A percentile compares a stretch with the other conserved stretches of the same genome.
phyloP scores from a whole-genome alignment of 202 grass and related monocot genomes.

The Hordeum pubiflorum region DNA sequence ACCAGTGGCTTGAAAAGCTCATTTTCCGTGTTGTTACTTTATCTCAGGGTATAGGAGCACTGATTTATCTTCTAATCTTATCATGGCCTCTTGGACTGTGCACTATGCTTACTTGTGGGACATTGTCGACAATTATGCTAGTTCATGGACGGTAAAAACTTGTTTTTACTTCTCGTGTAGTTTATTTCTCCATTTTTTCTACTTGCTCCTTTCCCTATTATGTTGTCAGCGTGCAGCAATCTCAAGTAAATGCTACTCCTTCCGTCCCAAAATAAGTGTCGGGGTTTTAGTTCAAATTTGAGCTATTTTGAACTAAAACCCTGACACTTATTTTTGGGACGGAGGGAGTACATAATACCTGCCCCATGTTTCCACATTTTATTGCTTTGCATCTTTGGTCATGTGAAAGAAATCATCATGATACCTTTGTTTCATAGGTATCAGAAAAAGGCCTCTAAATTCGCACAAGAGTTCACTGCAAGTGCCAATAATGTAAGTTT shows the following conservation, averaged over 20 bases:
- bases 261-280: too few species aligned
- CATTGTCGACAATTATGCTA: slow-evolving; percentile 76
- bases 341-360: neutral
- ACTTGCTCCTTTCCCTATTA: neutral
- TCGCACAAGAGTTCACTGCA: slow-evolving; percentile 83
- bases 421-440: slow-evolving; percentile 51
- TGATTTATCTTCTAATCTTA: slow-evolving; percentile 86
- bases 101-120: slow-evolving; percentile 72
- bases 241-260: neutral
- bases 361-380: slow-evolving; percentile 9
- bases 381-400: slow-evolving; percentile 4
- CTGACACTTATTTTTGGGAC: too few species aligned
- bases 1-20: slow-evolving; percentile 3
- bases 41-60: slow-evolving; percentile 77
- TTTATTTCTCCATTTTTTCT: slow-evolving; percentile 7
- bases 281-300: too few species aligned
- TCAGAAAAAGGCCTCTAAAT: slow-evolving; percentile 88
- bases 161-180: slow-evolving; percentile 2
- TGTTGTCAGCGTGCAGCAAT: neutral
- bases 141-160: slow-evolving; percentile 67
- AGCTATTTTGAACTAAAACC: too few species aligned
- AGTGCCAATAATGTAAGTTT: slow-evolving; percentile 88
- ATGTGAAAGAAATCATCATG: slow-evolving; percentile 20
- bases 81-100: slow-evolving; percentile 94
- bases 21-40: slow-evolving; percentile 20